These are phyloP conservation scores for Chamaecyparis obtusa DNA, from an alignment of 75 land plant species.

Conservation along the genomic window DNA sequence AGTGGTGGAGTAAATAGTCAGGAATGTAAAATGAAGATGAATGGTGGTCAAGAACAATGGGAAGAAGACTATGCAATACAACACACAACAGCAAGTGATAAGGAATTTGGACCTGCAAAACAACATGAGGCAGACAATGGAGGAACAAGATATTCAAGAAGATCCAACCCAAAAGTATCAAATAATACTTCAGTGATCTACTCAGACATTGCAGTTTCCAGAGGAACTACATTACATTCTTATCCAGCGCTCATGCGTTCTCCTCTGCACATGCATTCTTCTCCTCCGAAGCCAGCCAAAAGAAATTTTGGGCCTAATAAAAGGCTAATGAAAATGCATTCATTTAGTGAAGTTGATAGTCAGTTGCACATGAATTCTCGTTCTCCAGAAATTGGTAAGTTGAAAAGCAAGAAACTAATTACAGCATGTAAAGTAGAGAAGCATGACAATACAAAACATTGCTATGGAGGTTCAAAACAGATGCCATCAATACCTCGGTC, in stretches of 20 bases:
- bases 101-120: background rate
- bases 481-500: slow-evolving; percentile 2
- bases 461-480: background rate
- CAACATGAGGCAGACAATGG: background rate
- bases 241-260: background rate
- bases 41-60: background rate
- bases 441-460: background rate
- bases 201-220: background rate
- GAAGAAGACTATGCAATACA: background rate
- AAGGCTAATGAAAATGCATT: slow-evolving; percentile 16
- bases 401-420: background rate
- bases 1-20: background rate
- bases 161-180: background rate
- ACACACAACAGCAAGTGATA: background rate
- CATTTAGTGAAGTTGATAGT: slow-evolving; percentile 9
- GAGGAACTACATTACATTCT: background rate
- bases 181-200: background rate
- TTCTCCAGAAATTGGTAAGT: slow-evolving; percentile 1
- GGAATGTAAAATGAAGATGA: background rate
- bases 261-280: background rate
- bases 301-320: background rate
- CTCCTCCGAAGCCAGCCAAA: background rate
- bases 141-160: background rate
- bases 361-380: background rate
- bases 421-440: background rate